Base-by-base conservation (phyloP, 305 asterid genomes). In the Fraxinus dipetala region DNA sequence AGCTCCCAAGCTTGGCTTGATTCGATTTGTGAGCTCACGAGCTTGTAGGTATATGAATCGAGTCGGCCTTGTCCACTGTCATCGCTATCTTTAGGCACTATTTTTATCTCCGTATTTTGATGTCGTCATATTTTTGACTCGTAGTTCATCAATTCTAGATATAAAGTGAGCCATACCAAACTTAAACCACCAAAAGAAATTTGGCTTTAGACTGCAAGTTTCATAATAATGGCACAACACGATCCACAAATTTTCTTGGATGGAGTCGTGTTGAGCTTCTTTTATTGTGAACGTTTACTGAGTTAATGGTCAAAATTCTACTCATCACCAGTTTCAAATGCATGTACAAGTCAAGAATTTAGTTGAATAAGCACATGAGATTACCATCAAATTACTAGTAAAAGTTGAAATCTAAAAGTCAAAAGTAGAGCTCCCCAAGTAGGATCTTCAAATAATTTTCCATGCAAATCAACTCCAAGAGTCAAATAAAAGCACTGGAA, bases 401-500 rank as follows among this genome's bases (percentile, higher is more conserved):
- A 43, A 43, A 43, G 54, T 10, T 43, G 54, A 43, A 13, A 43
- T 43, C 51, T 48, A 14, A 14, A 48, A 48, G 61, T 48, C 61
- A 48, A 48, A 48, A 48, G 20, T 4, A 48, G 59, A 48, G 59
- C 2, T 48, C 20, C 59, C 59, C 59, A 48, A 48, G 61, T 14
- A 48, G 1, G 18, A 13, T 48, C 61, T 48, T 48, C 5, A 48
- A 4, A 14, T 48, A 48, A 11, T 43, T 43, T 43, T 43, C 5
- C 54, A 11, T 14, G 61, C 18, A 48, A 48, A 4, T 20, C 61
- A 48, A 48, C 59, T 35, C 43, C 20, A 14, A 30, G 69, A 76
- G 79, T 76, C 79, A 76, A 76, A 76, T 14, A 76, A 76, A 22
- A 76, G 31, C 69, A 36, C 26, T 63, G 18, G 51, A 75, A 48